phyloP scores from a whole-genome alignment of 768 basidiomycete genomes.

The Boletus reticuloceps region DNA sequence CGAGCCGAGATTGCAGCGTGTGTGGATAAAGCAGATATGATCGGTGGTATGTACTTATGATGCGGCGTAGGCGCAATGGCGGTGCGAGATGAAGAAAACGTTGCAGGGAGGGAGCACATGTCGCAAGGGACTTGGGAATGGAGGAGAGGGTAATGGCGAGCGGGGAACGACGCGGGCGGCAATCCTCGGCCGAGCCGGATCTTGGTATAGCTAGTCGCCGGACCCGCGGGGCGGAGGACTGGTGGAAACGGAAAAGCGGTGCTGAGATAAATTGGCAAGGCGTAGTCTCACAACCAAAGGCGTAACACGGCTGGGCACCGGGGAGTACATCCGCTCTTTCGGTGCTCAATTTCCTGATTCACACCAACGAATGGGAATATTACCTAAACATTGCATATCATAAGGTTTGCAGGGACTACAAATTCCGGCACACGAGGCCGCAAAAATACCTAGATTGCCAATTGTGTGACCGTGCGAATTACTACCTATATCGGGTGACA shows the following conservation, averaged over 20 bases:
- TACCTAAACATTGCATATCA: conserved; percentile 26
- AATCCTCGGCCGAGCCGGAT: conserved; percentile 28
- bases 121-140: conserved; percentile 12
- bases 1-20: conserved; percentile 28
- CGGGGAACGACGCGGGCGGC: conserved; percentile 14
- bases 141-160: conserved; percentile 2
- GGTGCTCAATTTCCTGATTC: conserved; percentile 3
- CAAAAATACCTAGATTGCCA: conserved; percentile 22
- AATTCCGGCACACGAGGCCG: conserved; percentile 34
- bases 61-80: conserved; percentile 26
- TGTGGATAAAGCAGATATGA: conserved; percentile 18
- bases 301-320: conserved; percentile 26
- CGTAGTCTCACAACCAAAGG: no score
- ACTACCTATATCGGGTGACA: conserved; percentile 7
- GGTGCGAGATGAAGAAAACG: conserved; percentile 34
- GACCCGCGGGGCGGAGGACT: conserved; percentile 25
- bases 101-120: conserved; percentile 25
- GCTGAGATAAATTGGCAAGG: conserved; percentile 21
- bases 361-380: conserved; percentile 24
- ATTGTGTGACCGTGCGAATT: conserved; percentile 2
- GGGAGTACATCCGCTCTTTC: conserved; percentile 15
- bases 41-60: conserved; percentile 17
- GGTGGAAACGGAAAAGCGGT: conserved; percentile 11
- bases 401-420: conserved; percentile 30
- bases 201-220: conserved; percentile 18